These are phyloP conservation scores for Spongospora subterranea DNA, from an alignment of 208 protist genomes.

Conservation along the genomic window DNA sequence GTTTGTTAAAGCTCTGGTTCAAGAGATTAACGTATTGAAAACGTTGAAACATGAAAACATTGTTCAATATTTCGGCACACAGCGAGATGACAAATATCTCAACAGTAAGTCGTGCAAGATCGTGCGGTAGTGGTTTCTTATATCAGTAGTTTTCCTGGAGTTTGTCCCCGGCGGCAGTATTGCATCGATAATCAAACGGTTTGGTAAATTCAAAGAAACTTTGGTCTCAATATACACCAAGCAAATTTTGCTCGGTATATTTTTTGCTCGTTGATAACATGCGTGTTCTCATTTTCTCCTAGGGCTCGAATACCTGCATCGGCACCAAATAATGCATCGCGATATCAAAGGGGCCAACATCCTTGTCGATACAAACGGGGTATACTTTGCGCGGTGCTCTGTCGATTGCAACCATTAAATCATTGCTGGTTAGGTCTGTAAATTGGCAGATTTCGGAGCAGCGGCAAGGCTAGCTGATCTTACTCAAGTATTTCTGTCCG, in stretches of 20 bases:
- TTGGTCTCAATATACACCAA: conserved; percentile 60
- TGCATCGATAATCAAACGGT: conserved; percentile 56
- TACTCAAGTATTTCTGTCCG: background rate
- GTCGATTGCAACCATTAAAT: background rate
- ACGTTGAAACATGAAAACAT: conserved; percentile 65
- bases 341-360: conserved; percentile 69
- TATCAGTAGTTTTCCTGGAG: conserved; percentile 48
- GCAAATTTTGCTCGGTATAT: conserved; percentile 57
- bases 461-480: conserved; percentile 52
- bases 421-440: background rate
- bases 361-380: conserved; percentile 65
- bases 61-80: conserved; percentile 63
- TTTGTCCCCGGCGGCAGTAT: conserved; percentile 63
- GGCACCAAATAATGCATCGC: conserved; percentile 65
- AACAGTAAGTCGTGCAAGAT: background rate
- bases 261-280: background rate
- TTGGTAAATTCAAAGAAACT: conserved; percentile 59
- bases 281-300: background rate
- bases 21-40: conserved; percentile 63
- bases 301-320: conserved; percentile 67
- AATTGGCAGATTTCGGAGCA: conserved; percentile 66
- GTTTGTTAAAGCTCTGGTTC: conserved; percentile 53
- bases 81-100: conserved; percentile 11
- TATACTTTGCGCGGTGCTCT: background rate
- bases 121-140: background rate